Conservation (phyloP, 768 basidiomycete genomes). For the Phaeotremella fagi region DNA sequence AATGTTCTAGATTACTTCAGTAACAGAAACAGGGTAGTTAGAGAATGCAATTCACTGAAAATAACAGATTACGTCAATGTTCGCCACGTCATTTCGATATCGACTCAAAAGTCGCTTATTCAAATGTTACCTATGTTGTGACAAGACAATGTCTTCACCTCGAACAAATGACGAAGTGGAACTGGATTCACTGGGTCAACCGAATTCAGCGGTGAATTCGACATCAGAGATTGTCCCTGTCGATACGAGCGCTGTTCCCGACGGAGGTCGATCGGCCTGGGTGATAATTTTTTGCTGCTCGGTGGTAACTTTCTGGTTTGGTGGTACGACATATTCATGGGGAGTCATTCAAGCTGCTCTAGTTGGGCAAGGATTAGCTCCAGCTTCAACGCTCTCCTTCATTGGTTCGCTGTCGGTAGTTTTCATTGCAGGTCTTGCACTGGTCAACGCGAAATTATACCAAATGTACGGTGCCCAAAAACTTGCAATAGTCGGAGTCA, state of each 20-base stretch:
- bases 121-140: too few relatives aligned
- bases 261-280: conserved; percentile 16
- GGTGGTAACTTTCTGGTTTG: conserved; percentile 9
- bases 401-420: conserved; percentile 22
- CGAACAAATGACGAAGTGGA: too few relatives aligned
- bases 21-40: too few relatives aligned
- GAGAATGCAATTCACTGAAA: too few relatives aligned
- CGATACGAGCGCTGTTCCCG: conserved; percentile 1
- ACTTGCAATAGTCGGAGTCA: conserved; percentile 2
- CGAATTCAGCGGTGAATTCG: too few relatives aligned
- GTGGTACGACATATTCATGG: conserved; percentile 10
- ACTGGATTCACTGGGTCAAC: too few relatives aligned
- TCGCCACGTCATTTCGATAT: too few relatives aligned
- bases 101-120: too few relatives aligned
- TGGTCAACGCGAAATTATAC: conserved; percentile 13
- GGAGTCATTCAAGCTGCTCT: conserved; percentile 28
- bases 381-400: conserved; percentile 25
- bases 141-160: too few relatives aligned
- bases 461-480: conserved; percentile 19
- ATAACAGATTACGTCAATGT: too few relatives aligned
- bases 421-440: conserved; percentile 16
- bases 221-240: too few relatives aligned
- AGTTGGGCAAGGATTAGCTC: conserved; percentile 12
- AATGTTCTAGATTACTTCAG: too few relatives aligned
- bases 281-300: conserved; percentile 9